Evolutionary conservation across 2,329 filamentous ascomycete genomes (phyloP), one percentile per base, ranked within the genome.

Genomic region (Aspergillus piperis): DNA sequence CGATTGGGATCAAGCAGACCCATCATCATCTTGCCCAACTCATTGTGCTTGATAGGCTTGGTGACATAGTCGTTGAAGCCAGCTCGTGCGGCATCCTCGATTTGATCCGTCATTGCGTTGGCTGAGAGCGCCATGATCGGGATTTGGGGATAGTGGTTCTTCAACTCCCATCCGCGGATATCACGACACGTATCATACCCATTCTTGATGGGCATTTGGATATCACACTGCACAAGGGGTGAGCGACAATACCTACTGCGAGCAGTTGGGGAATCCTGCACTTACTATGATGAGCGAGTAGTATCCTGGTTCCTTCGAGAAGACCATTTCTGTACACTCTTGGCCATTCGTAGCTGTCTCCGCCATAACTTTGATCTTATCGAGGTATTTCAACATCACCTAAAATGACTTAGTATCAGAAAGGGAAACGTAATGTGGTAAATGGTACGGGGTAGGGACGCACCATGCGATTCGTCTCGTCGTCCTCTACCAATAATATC

Each of bases 41-140:
- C 77, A 60, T 80, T 81, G 64, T 80, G 80, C 61, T 80, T 80
- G 63, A 82, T 81, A 25, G 80, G 80, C 61, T 82, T 82, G 38
- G 80, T 81, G 57, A 81, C 74, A 64, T 82, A 82, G 68, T 81
- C 78, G 57, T 80, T 81, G 68, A 82, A 82, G 23, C 80, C 80
- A 49, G 79, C 78, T 10, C 72, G 74, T 2, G 77, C 77, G 17
- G 79, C 79, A 56, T 80, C 73, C 59, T 80, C 77, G 54, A 80
- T 79, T 61, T 81, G 79, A 64, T 82, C 80, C 19, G 76, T 79
- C 79, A 82, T 81, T 38, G 79, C 79, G 66, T 81, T 81, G 19
- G 80, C 80, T 8, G 79, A 81, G 50, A 82, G 70, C 47, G 79
- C 79, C 79, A 82, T 81, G 62, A 81, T 81, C 10, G 80, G 80